phyloP scores from a whole-genome alignment of 345 rosid genomes.

The Rhodomyrtus tomentosa region DNA sequence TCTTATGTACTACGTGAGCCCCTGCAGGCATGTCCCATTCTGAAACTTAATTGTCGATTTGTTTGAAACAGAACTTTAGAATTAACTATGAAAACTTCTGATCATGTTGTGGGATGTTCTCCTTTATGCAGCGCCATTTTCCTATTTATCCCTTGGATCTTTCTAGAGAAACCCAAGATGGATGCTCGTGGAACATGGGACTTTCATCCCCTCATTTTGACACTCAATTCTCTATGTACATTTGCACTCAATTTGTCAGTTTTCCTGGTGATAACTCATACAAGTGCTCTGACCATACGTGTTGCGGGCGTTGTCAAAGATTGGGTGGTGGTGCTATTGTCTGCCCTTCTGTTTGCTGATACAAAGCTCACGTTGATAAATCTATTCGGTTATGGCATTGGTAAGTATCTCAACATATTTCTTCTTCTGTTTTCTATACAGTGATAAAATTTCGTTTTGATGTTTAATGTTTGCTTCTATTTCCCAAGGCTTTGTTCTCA shows the following conservation, averaged over 20 bases:
- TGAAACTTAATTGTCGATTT: neutral
- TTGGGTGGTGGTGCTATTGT: conserved; percentile 92
- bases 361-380: conserved; percentile 84
- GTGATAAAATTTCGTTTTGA: neutral
- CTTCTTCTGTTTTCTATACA: neutral
- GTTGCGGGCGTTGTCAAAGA: conserved; percentile 99
- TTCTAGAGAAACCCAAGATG: conserved; percentile 87
- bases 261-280: conserved; percentile 90
- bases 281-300: conserved; percentile 95
- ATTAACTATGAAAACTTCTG: neutral
- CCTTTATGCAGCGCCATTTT: conserved; percentile 61
- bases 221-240: conserved; percentile 81
- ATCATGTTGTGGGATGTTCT: neutral
- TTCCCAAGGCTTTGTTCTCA: neutral
- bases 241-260: conserved; percentile 97
- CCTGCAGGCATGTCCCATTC: conserved; percentile 66
- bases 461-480: neutral
- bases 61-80: neutral
- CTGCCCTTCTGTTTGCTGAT: conserved; percentile 87
- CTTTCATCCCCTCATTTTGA: conserved; percentile 51
- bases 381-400: conserved; percentile 78
- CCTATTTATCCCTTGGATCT: conserved; percentile 89
- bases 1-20: conserved; percentile 91
- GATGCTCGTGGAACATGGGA: conserved; percentile 67
- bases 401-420: conserved; percentile 23